Evolutionary conservation across 2,329 filamentous ascomycete genomes (phyloP).

Genomic region (Aureobasidium sp.): DNA sequence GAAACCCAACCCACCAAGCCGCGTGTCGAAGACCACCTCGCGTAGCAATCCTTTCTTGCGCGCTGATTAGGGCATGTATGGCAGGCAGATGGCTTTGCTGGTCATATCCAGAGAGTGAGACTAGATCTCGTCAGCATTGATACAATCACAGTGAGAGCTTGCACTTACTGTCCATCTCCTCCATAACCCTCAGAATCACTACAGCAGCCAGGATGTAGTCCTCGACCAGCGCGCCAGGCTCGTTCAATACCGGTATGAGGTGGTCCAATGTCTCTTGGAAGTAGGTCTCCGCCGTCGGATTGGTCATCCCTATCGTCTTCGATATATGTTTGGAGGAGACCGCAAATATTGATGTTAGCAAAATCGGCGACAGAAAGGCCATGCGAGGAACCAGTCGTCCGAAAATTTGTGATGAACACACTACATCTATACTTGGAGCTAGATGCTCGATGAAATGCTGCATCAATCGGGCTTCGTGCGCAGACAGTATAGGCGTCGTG

Average conservation of each 20-base stretch:
- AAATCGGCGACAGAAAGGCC: conserved; percentile 43
- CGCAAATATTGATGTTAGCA: conserved; percentile 51
- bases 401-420: conserved; percentile 38
- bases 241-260: conserved; percentile 41
- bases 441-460: conserved; percentile 27
- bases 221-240: conserved; percentile 34
- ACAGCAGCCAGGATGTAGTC: conserved; percentile 48
- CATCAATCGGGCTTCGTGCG: conserved; percentile 23
- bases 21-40: conserved; percentile 38
- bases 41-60: conserved; percentile 25
- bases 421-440: conserved; percentile 26
- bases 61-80: conserved; percentile 29
- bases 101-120: conserved; percentile 14
- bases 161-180: conserved; percentile 42
- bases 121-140: not conserved
- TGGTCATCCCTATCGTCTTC: conserved; percentile 36
- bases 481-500: not conserved
- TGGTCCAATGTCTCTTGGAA: conserved; percentile 47
- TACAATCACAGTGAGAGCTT: not conserved
- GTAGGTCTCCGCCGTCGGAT: conserved; percentile 43
- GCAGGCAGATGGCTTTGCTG: conserved; percentile 25
- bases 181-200: conserved; percentile 49
- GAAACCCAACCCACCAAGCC: conserved; percentile 50
- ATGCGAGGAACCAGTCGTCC: conserved; percentile 46
- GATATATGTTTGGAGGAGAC: conserved; percentile 48